A percentile compares a stretch with the other conserved stretches of the same genome.
phyloP scores from a whole-genome alignment of 73 alveolate genomes.

The Durusdinium trenchii region DNA sequence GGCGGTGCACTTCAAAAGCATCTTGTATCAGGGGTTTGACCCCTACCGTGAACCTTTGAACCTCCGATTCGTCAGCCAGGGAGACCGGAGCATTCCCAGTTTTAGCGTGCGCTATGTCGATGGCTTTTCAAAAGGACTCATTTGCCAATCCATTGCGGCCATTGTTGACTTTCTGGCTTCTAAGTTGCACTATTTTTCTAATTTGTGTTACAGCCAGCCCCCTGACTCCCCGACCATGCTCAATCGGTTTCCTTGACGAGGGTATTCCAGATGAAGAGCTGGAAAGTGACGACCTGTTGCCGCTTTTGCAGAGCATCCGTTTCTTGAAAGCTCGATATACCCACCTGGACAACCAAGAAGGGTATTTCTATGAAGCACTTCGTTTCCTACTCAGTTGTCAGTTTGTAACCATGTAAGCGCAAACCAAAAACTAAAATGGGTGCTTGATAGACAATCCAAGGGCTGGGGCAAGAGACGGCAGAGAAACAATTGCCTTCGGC shows the following conservation, averaged over 20 bases:
- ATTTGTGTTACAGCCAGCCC: too few species aligned
- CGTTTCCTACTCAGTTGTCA: background rate
- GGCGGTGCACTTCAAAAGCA: background rate
- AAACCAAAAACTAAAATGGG: background rate
- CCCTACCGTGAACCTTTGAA: conserved; percentile 12
- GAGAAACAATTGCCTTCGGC: background rate
- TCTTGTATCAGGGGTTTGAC: background rate
- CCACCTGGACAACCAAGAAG: background rate
- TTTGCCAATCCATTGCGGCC: background rate
- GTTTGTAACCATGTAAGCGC: background rate
- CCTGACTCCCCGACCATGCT: background rate
- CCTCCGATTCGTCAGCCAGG: background rate
- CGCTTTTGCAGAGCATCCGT: background rate
- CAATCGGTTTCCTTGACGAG: background rate
- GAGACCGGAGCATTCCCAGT: background rate
- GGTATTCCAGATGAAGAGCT: background rate
- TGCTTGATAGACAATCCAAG: background rate
- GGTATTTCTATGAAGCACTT: background rate
- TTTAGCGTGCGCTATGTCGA: background rate
- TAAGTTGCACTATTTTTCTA: background rate
- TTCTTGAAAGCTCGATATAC: background rate
- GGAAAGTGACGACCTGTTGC: background rate
- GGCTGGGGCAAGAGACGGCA: background rate
- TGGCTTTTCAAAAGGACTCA: conserved; percentile 27
- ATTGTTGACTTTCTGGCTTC: background rate